A percentile compares a stretch with the other conserved stretches of the same genome.
phyloP scores from a whole-genome alignment of 1,139 yeast genomes.

The Sugiyamaella xylanicola region DNA sequence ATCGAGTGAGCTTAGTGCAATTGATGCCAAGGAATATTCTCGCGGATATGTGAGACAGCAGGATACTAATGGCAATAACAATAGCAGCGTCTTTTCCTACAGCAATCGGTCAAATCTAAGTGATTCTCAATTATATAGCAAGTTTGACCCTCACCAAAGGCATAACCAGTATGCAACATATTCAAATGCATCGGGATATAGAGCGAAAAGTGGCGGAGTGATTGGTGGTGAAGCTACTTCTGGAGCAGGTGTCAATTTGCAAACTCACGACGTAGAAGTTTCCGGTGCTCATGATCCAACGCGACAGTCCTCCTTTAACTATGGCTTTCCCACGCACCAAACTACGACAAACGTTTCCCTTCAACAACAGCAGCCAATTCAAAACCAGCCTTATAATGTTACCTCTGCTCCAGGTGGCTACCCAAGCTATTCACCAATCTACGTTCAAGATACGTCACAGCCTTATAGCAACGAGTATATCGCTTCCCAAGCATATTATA shows the following conservation, averaged over 20 bases:
- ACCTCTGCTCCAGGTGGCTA: background rate
- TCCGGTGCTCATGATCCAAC: no score
- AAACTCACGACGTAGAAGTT: no score
- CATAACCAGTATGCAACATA: background rate
- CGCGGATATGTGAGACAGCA: constrained; percentile 6
- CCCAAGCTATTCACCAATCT: background rate
- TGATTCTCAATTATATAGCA: constrained; percentile 13
- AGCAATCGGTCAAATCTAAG: constrained; percentile 14
- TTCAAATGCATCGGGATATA: background rate
- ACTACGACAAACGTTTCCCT: background rate
- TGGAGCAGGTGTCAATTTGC: no score
- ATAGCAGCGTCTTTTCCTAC: constrained; percentile 7
- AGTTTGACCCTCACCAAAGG: constrained; percentile 2
- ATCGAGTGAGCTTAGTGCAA: background rate
- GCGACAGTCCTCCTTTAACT: background rate
- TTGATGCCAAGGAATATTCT: constrained; percentile 10
- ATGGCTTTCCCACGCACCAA: background rate
- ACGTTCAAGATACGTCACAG: background rate
- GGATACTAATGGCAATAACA: background rate
- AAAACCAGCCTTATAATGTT: background rate
- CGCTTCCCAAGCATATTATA: background rate
- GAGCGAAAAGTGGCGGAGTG: background rate
- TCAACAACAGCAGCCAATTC: background rate
- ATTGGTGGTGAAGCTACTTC: no score
- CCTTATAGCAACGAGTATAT: background rate